Base-by-base conservation (phyloP, 306 rosid genomes). In the Alnus glutinosa region DNA sequence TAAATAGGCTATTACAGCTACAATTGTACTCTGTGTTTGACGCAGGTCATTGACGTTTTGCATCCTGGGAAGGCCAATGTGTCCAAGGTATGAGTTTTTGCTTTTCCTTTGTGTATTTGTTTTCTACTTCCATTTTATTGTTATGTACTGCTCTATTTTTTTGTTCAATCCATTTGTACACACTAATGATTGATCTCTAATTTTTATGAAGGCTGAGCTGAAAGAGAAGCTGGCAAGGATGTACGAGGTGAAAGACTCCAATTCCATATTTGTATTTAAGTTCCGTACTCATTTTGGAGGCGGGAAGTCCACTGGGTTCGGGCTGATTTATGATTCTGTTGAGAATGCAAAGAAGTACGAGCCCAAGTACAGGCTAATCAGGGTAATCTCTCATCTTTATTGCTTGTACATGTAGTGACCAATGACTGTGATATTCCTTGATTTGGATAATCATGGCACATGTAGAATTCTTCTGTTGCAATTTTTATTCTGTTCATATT, bases 251-350 rank as follows among this genome's bases (percentile, higher is more conserved):
- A 83, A 83, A 68, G 83, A 83, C 44, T 3, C 54, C 5, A 83
- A 59, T 75, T 68, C 77, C 1, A 83, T 83, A 10, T 83, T 83
- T 73, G 82, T 82, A 2, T 82, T 82, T 34, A 77, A 82, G 76
- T 82, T 82, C 75, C 82, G 79, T 0, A 82, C 85, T 10, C 85
- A 82, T 64, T 82, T 82, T 77, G 82, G 82, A 64, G 79, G 82
- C 3, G 82, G 85, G 11, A 82, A 82, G 55, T 82, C 85, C 0
- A 82, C 79, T n/a, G 79, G 82, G 3, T 77, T 82, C 3, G 85
- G 85, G 48, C 67, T 82, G 82, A 82, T 82, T n/a, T 77, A 77
- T 55, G 85, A 82, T 68, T 63, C 82, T 2, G 82, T 82, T 66
- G 85, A 82, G 68, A 82, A 66, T 2, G 82, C 85, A 3, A 82